Evolutionary conservation across 208 protist species (phyloP), one percentile per base, ranked within the genome.

Genomic region (Naegleria lovaniensis): DNA sequence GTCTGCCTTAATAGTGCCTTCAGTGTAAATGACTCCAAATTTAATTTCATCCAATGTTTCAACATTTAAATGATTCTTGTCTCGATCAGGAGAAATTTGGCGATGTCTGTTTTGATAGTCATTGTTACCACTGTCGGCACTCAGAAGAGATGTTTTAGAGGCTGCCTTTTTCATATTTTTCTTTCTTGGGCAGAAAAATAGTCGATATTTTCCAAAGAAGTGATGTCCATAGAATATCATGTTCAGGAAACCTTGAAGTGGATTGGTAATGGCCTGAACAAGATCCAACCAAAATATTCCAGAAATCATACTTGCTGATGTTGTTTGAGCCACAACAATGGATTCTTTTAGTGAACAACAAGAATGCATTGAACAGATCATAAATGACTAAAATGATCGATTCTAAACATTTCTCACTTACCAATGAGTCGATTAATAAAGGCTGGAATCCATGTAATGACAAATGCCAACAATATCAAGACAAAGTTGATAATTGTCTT

Each of bases 371-470:
- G n/a, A n/a, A n/a, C n/a, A n/a, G n/a, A n/a, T n/a, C n/a, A n/a
- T n/a, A n/a, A n/a, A n/a, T n/a, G n/a, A n/a, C n/a, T n/a, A n/a
- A n/a, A n/a, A n/a, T n/a, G n/a, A n/a, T n/a, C n/a, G n/a, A n/a
- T n/a, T n/a, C n/a, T n/a, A n/a, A n/a, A n/a, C n/a, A n/a, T n/a
- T n/a, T n/a, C n/a, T n/a, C 11, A 67, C 55, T 67, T 67, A 67
- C 33, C 83, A 41, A 25, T n/a, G 6, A 87, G 19, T 48, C 83
- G 36, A 51, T 87, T 87, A 38, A 51, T 33, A 25, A 87, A 51
- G 15, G 83, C 29, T 36, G 83, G 83, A 40, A 87, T 87, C 83
- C 83, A 87, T 11, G 83, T 87, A n/a, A 87, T 87, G 40, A 87
- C 40, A 38, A 87, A 87, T 3, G 83, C 83, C 9, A 87, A 36